Percentiles rank a stretch among this genome's conserved stretches.
Conservation (phyloP, 257 asterid genomes). For the Solanum raphanifolium region DNA sequence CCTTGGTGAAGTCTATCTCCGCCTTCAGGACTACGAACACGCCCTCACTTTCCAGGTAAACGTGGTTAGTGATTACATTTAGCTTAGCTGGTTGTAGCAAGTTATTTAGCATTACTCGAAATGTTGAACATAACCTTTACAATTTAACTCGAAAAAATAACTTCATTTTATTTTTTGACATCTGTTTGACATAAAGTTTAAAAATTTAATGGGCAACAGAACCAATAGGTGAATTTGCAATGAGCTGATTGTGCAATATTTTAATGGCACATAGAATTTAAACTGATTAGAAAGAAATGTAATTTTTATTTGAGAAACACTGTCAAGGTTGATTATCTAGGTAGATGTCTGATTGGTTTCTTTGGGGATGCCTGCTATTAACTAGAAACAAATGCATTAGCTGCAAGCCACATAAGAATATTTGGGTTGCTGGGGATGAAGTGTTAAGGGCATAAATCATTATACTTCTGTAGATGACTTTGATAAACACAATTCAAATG, state of each 20-base stretch:
- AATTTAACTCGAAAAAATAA: neutral
- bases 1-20: constrained; percentile 81
- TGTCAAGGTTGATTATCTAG: neutral
- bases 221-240: neutral
- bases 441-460: neutral
- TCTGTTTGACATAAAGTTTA: neutral
- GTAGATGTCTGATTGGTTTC: neutral
- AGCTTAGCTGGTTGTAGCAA: neutral
- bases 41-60: constrained; percentile 74
- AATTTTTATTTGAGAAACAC: neutral
- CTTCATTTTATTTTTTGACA: neutral
- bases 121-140: neutral
- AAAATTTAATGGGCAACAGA: neutral
- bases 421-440: neutral
- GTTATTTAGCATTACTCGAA: neutral
- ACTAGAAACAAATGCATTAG: neutral
- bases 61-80: neutral
- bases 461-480: neutral
- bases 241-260: neutral
- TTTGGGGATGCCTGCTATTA: neutral
- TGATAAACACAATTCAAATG: neutral
- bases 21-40: constrained; percentile 37
- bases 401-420: neutral
- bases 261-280: neutral
- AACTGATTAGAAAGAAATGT: neutral